Conservation (phyloP, 176 grass and related monocot species). For the Carex kokanica region DNA sequence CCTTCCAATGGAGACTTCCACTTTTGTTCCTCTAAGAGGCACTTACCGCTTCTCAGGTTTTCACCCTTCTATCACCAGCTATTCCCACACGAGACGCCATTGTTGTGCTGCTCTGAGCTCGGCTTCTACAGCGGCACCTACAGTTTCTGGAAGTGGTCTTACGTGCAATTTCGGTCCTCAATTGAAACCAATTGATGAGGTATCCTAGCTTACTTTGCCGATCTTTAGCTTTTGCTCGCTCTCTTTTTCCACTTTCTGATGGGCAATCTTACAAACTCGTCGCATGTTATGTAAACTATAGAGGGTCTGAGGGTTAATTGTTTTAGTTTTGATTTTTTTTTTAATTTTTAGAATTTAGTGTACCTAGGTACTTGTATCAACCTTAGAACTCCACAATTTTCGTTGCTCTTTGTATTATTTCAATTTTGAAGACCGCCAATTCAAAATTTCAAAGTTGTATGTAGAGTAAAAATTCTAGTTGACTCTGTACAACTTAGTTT, state of each 20-base stretch:
- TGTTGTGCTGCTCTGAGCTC: constrained; percentile 3
- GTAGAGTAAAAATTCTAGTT: too few species aligned
- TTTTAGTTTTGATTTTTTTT: not conserved
- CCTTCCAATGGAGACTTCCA: constrained; percentile 2
- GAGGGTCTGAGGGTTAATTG: not conserved
- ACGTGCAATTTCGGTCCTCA: not conserved
- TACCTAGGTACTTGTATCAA: not conserved
- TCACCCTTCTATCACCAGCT: not conserved
- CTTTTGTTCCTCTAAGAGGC: not conserved
- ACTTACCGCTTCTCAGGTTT: not conserved
- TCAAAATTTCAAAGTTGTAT: not conserved
- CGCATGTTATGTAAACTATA: not conserved
- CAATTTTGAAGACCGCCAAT: not conserved
- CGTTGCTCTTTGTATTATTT: not conserved
- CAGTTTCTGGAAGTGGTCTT: not conserved
- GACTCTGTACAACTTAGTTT: not conserved
- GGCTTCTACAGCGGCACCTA: not conserved
- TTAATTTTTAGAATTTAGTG: not conserved
- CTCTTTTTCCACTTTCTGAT: not conserved
- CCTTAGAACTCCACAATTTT: not conserved
- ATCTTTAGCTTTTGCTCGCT: not conserved
- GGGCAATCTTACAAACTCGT: constrained; percentile 12
- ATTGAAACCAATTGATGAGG: constrained; percentile 12
- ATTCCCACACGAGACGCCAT: not conserved
- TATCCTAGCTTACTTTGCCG: not conserved